Evolutionary conservation across 306 rosid genomes (phyloP).

Genomic region (Pyrus pyrifolia): DNA sequence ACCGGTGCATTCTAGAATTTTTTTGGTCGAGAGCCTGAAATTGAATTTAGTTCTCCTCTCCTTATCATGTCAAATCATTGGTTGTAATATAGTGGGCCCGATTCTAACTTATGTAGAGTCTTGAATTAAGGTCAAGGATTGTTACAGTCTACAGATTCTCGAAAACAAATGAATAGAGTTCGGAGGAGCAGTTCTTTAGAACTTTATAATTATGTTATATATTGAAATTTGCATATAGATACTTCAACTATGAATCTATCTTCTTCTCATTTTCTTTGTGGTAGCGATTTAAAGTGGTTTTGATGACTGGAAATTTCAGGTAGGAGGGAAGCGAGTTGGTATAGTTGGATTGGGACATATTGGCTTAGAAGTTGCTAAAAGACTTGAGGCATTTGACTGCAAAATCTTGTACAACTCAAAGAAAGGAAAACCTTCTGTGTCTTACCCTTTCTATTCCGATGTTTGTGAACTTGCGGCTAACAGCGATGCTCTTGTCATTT

Average conservation of each 20-base stretch:
- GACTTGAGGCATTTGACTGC: constrained; percentile 40
- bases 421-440: constrained; percentile 14
- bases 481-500: constrained; percentile 31
- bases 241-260: not conserved
- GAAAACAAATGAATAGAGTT: too few species aligned
- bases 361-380: constrained; percentile 41
- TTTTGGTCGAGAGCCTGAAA: too few species aligned
- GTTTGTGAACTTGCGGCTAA: constrained; percentile 40
- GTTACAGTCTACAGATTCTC: too few species aligned
- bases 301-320: constrained; percentile 14
- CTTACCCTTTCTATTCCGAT: constrained; percentile 39
- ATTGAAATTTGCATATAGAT: not conserved
- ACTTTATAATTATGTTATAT: not conserved
- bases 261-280: not conserved
- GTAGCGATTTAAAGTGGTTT: not conserved
- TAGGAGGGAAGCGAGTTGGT: constrained; percentile 38
- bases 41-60: too few species aligned
- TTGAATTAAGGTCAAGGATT: too few species aligned
- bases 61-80: too few species aligned
- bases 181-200: too few species aligned
- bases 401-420: constrained; percentile 31
- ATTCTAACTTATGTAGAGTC: too few species aligned
- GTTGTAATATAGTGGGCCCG: too few species aligned
- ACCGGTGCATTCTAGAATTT: too few species aligned
- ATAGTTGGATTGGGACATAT: constrained; percentile 48